These are phyloP conservation scores for Saccharomycopsis lassenensis DNA, from an alignment of 805 yeast genomes.

Conservation along the genomic window DNA sequence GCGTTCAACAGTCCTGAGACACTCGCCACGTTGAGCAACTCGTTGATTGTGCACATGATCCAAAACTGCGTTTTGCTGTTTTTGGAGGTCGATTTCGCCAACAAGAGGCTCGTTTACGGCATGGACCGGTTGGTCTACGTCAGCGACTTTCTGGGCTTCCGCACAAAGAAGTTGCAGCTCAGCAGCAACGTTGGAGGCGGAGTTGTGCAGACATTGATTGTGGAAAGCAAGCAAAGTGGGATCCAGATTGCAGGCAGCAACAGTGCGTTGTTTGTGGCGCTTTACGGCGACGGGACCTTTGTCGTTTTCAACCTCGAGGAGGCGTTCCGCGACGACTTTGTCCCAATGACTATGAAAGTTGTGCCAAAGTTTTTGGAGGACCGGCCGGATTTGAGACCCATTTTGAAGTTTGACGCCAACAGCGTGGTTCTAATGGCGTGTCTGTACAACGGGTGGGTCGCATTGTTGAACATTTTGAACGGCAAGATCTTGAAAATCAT, in stretches of 20 bases:
- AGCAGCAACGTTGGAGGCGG: background rate
- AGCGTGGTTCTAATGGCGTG: conserved; percentile 6
- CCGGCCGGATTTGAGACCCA: conserved; percentile 5
- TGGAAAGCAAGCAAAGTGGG: conserved; percentile 7
- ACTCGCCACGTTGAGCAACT: no score
- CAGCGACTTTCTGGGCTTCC: no score
- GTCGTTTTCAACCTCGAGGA: background rate
- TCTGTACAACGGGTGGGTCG: conserved; percentile 17
- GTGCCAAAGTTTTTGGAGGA: conserved; percentile 11
- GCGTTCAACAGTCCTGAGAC: conserved; percentile 5
- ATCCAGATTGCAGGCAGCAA: background rate
- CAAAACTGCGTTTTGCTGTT: conserved; percentile 1
- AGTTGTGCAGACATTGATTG: background rate
- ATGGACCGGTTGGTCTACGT: background rate
- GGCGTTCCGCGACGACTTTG: background rate
- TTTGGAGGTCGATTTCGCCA: conserved; percentile 12
- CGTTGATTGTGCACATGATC: conserved; percentile 1
- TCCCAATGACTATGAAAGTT: conserved; percentile 5
- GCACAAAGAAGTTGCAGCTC: no score
- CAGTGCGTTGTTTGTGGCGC: conserved; percentile 3
- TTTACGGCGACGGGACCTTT: no score
- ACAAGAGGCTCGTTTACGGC: conserved; percentile 5
- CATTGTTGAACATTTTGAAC: conserved; percentile 15
- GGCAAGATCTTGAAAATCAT: conserved; percentile 15
- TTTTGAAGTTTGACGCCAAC: conserved; percentile 13